phyloP scores from a whole-genome alignment of 495 filamentous ascomycete species.

The Penicillium daleae region DNA sequence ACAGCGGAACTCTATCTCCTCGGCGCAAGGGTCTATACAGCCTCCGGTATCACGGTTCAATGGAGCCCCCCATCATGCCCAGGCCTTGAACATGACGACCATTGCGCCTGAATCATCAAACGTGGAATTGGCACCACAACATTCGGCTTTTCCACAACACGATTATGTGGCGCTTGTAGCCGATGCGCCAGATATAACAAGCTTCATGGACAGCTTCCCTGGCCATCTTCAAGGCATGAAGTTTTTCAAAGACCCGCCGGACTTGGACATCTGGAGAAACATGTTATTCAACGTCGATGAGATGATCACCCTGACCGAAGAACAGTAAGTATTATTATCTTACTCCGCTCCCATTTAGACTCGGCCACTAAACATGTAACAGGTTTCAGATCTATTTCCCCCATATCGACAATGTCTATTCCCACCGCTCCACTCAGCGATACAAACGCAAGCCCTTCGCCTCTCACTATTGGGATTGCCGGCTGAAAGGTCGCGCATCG shows the following conservation, averaged over 20 bases:
- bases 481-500: conserved; percentile 81
- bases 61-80: neutral
- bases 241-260: conserved; percentile 66
- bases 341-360: neutral
- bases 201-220: conserved; percentile 24
- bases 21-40: neutral
- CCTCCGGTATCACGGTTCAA: neutral
- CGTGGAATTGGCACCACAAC: conserved; percentile 15
- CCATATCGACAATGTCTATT: conserved; percentile 90
- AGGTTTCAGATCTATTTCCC: conserved; percentile 90
- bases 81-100: conserved; percentile 13
- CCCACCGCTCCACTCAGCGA: conserved; percentile 82
- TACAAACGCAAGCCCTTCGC: conserved; percentile 86
- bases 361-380: neutral
- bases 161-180: conserved; percentile 15
- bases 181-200: conserved; percentile 12
- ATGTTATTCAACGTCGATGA: conserved; percentile 79
- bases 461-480: conserved; percentile 90
- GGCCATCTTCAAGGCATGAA: conserved; percentile 61
- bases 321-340: conserved; percentile 62
- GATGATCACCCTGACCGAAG: conserved; percentile 72
- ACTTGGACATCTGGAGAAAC: conserved; percentile 73
- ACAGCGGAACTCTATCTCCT: neutral
- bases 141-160: conserved; percentile 18
- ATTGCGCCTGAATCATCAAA: conserved; percentile 15